Conservation (phyloP, 495 filamentous ascomycete species). For the Tuber aestivum region DNA sequence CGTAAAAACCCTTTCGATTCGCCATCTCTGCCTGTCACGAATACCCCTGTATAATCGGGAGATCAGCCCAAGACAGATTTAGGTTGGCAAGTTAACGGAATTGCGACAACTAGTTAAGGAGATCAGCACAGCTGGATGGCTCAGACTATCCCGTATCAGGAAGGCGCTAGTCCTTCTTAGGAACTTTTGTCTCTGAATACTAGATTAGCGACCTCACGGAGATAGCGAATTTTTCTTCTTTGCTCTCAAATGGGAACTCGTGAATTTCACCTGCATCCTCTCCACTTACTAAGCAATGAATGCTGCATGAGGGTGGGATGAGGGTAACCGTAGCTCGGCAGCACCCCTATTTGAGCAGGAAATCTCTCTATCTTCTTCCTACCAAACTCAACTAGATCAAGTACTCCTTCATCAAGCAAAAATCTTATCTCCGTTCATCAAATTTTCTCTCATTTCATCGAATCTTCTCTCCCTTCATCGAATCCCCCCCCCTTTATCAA, state of each 20-base stretch:
- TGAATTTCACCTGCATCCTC: background rate
- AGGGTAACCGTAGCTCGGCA: background rate
- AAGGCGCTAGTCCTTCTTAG: background rate
- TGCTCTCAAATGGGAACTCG: too few species aligned
- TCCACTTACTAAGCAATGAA: background rate
- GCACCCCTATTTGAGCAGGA: background rate
- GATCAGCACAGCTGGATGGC: background rate
- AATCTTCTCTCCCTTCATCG: background rate
- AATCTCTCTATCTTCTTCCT: background rate
- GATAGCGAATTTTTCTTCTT: background rate
- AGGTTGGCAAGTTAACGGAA: conserved; percentile 1
- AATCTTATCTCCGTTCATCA: too few species aligned
- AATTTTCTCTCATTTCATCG: background rate
- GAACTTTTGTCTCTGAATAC: background rate
- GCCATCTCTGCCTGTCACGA: too few species aligned
- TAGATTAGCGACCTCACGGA: background rate
- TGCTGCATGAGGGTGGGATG: background rate
- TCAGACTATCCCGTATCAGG: background rate
- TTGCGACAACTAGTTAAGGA: background rate
- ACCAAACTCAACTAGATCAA: background rate
- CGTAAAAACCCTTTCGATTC: too few species aligned
- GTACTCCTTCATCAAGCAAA: background rate
- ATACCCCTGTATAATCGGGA: background rate
- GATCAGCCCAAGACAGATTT: background rate
- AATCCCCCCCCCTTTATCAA: background rate